Conservation (phyloP, 805 yeast species). For the Metschnikowia gelsemii region DNA sequence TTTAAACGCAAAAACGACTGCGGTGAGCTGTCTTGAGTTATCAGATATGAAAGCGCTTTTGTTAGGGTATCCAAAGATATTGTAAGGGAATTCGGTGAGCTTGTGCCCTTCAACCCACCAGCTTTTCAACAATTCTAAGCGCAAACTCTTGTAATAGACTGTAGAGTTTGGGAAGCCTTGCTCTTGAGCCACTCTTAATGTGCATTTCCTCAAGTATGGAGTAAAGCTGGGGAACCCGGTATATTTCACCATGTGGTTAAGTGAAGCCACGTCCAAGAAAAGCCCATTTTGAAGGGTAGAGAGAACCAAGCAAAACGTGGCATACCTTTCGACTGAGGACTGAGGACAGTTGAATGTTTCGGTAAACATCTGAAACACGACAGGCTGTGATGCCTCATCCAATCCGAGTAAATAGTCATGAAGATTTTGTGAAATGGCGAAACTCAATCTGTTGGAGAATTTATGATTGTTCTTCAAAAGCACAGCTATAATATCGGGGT, state of each 20-base stretch:
- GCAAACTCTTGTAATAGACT: constrained; percentile 30
- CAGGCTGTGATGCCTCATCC: constrained; percentile 2
- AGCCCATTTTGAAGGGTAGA: constrained; percentile 28
- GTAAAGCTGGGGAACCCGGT: constrained; percentile 31
- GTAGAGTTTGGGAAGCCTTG: constrained; percentile 15
- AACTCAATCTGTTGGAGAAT: constrained; percentile 23
- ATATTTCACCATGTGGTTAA: constrained; percentile 45
- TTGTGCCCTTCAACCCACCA: constrained; percentile 41
- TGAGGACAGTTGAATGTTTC: constrained; percentile 37
- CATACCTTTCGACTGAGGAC: constrained; percentile 36
- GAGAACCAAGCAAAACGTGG: constrained; percentile 40
- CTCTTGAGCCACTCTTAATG: constrained; percentile 24
- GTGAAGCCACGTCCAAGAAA: constrained; percentile 31
- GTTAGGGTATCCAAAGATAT: constrained; percentile 37
- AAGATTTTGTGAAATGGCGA: constrained; percentile 20
- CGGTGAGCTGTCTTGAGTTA: constrained; percentile 38
- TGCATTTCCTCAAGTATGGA: constrained; percentile 29
- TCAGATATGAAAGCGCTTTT: constrained; percentile 30
- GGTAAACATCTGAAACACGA: constrained; percentile 19
- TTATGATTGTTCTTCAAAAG: constrained; percentile 21
- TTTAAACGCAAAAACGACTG: constrained; percentile 30
- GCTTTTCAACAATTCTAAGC: constrained; percentile 38
- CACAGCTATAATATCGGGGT: constrained; percentile 15
- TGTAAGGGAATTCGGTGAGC: constrained; percentile 40
- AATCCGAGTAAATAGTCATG: constrained; percentile 10